Conservation (phyloP, 768 basidiomycete genomes). For the Boletus speciosus region DNA sequence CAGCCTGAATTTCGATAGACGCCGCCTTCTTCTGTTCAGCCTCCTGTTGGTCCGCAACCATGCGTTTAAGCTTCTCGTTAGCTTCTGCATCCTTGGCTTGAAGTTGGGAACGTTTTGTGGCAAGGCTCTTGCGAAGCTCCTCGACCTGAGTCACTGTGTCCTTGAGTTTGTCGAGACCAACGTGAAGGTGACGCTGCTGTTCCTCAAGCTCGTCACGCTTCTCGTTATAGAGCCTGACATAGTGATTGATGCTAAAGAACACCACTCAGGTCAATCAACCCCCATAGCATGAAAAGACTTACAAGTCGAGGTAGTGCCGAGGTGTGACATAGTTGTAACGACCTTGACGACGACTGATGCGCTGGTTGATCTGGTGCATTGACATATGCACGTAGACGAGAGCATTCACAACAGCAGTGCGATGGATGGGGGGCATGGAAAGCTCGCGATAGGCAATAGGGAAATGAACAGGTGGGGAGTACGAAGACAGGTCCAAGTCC, state of each 20-base stretch:
- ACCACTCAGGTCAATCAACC: slow-evolving; percentile 3
- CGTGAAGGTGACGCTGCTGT: slow-evolving; percentile 96
- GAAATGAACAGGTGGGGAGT: slow-evolving; percentile 77
- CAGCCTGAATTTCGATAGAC: slow-evolving; percentile 93
- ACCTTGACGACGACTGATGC: slow-evolving; percentile 89
- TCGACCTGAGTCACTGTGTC: slow-evolving; percentile 98
- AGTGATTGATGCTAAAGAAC: slow-evolving; percentile 83
- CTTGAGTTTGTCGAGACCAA: slow-evolving; percentile 93
- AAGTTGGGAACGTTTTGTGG: slow-evolving; percentile 88
- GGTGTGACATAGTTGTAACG: slow-evolving; percentile 96
- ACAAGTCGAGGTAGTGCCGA: slow-evolving; percentile 98
- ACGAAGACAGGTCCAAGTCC: slow-evolving; percentile 85
- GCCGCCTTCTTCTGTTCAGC: slow-evolving; percentile 98
- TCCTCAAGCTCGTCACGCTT: slow-evolving; percentile 98
- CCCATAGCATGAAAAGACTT: slow-evolving; percentile 36
- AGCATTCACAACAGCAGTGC: slow-evolving; percentile 89
- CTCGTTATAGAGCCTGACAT: slow-evolving; percentile 90
- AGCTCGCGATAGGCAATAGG: slow-evolving; percentile 86
- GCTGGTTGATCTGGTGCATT: slow-evolving; percentile 83
- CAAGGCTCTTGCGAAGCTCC: slow-evolving; percentile 90
- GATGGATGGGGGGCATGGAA: slow-evolving; percentile 82
- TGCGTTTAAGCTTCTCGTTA: slow-evolving; percentile 94
- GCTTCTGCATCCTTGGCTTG: slow-evolving; percentile 93
- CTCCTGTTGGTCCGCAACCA: slow-evolving; percentile 98
- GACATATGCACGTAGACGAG: slow-evolving; percentile 90